A percentile compares a stretch with the other conserved stretches of the same genome.
phyloP scores from a whole-genome alignment of 805 yeast species.

The Candida chilensis region DNA sequence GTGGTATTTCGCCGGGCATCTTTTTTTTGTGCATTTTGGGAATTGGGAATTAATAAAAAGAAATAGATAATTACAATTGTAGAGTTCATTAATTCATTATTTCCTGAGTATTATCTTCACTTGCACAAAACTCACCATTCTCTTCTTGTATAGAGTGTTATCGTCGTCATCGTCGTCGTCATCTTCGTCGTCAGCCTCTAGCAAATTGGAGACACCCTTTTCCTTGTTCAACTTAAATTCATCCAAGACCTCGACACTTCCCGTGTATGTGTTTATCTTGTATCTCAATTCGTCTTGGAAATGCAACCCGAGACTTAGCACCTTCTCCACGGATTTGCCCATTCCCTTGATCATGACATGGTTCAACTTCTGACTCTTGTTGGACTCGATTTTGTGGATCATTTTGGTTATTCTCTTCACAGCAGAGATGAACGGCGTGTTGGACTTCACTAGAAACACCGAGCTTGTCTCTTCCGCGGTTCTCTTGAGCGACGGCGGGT shows the following conservation, averaged over 20 bases:
- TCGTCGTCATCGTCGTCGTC: slow-evolving; percentile 17
- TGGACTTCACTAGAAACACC: neutral
- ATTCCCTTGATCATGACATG: neutral
- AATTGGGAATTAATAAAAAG: slow-evolving; percentile 6
- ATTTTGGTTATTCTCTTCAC: neutral
- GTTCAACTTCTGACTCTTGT: neutral
- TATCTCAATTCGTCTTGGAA: slow-evolving; percentile 42
- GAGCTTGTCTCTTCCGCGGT: neutral
- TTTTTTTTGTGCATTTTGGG: slow-evolving; percentile 2
- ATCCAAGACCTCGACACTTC: slow-evolving; percentile 61
- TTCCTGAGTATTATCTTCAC: slow-evolving; percentile 22
- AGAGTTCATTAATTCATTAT: neutral
- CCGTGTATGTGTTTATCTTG: slow-evolving; percentile 53
- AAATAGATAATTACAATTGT: neutral
- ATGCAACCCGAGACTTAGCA: slow-evolving; percentile 51
- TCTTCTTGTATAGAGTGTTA: slow-evolving; percentile 22
- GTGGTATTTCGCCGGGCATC: slow-evolving; percentile 2
- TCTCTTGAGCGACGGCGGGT: neutral
- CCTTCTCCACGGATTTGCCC: slow-evolving; percentile 18
- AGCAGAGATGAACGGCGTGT: neutral
- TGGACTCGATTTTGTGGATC: neutral
- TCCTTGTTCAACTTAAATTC: slow-evolving; percentile 30
- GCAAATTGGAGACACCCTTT: slow-evolving; percentile 3
- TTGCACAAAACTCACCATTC: slow-evolving; percentile 42
- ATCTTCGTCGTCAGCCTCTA: slow-evolving; percentile 6